Base-by-base conservation (phyloP, 495 filamentous ascomycete genomes). In the Penicillium lagena region DNA sequence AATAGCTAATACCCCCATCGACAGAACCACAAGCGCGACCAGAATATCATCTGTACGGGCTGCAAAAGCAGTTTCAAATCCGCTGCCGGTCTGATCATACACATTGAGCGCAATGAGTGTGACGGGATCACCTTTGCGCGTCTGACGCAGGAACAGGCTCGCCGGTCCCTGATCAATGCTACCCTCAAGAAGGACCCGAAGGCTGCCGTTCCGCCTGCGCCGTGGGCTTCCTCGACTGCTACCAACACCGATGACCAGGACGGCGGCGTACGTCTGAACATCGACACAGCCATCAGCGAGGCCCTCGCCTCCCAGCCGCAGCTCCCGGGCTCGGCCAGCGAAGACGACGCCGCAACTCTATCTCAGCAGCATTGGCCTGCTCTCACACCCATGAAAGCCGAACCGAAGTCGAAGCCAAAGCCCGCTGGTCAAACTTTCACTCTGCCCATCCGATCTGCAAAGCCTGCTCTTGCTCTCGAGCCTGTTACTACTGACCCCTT, bases 21-120 rank as follows among this genome's bases (percentile, higher is more conserved):
- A 13, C 34, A 73, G 72, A 55, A 47, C 4, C 78, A 81, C 47
- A 67, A 55, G 4, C 32, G 62, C 7, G 45, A 61, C 4, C 74
- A 75, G 33, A 52, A 67, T 35, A 47, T 80, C 40, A 39, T 45
- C 8, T 83, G 79, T 53, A 33, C 44, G 11, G 71, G 69, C 17
- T 83, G 79, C 52, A 46, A 46, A 7, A 31, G 29, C 7, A 40
- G 49, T 2, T 83, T 77, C 57, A 56, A 51, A 9, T 63, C 53
- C 35, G 79, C 77, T 2, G 50, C 59, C 7, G 55, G 42, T 7
- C 42, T 76, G 7, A 68, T 80, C 38, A 52, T 51, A n/a, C 79
- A 83, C 43, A 63, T 80, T 17, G 75, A 80, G 45, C 44, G 55
- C 7, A 65, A 67, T n/a, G 53, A 68, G 7, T 81, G 79, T 45